Evolutionary conservation across 495 filamentous ascomycete genomes (phyloP).

Genomic region (Evansstolkia leycettana): DNA sequence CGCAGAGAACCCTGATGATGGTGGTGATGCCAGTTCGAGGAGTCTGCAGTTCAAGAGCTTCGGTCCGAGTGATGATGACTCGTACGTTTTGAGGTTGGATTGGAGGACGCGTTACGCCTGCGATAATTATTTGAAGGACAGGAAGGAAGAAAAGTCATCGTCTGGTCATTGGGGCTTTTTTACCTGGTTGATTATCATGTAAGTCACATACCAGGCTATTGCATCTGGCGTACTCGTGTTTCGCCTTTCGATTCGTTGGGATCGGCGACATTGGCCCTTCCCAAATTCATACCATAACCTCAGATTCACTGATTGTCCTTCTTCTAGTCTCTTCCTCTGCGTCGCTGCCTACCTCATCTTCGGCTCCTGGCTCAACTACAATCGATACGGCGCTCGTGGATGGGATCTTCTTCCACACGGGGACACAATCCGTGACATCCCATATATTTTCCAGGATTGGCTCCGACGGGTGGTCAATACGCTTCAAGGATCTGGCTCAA

Average conservation of each 20-base stretch:
- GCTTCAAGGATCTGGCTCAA: slow-evolving; percentile 62
- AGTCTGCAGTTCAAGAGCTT: slow-evolving; percentile 68
- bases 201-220: too few relatives aligned
- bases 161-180: slow-evolving; percentile 76
- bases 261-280: too few relatives aligned
- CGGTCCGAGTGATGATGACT: slow-evolving; percentile 32
- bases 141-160: slow-evolving; percentile 28
- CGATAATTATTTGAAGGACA: slow-evolving; percentile 38
- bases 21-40: slow-evolving; percentile 22
- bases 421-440: slow-evolving; percentile 83
- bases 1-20: slow-evolving; percentile 3
- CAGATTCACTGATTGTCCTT: slow-evolving; percentile 2
- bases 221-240: too few relatives aligned
- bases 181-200: slow-evolving; percentile 96
- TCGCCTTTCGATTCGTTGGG: background rate
- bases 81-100: slow-evolving; percentile 51
- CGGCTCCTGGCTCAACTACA: slow-evolving; percentile 98
- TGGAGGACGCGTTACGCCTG: slow-evolving; percentile 86
- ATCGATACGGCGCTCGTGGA: slow-evolving; percentile 83
- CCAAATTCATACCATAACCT: background rate
- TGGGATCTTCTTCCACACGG: slow-evolving; percentile 93
- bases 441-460: slow-evolving; percentile 89
- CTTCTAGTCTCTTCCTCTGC: slow-evolving; percentile 63
- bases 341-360: slow-evolving; percentile 92
- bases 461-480: slow-evolving; percentile 64